A percentile compares a stretch with the other conserved stretches of the same genome.
Evolutionary conservation across 345 rosid genomes (phyloP).

Genomic region (Rubroshorea leprosula): DNA sequence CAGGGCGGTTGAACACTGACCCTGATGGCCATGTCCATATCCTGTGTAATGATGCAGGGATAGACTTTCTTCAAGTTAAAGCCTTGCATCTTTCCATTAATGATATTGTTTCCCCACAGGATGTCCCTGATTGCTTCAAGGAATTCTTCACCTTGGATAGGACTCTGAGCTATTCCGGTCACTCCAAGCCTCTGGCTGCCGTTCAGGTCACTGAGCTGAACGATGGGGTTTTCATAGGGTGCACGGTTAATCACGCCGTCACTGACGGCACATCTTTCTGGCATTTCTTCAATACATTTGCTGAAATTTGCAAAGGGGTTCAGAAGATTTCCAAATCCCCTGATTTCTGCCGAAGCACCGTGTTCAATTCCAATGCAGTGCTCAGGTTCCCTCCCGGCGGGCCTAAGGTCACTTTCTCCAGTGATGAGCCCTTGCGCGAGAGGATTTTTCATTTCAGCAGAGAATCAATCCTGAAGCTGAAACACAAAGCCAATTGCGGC

Average conservation of each 20-base stretch:
- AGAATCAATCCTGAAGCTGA: slow-evolving; percentile 60
- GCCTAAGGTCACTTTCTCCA: slow-evolving; percentile 64
- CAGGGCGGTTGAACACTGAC: slow-evolving; percentile 72
- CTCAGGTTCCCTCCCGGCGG: slow-evolving; percentile 73
- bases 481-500: slow-evolving; percentile 44
- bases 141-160: slow-evolving; percentile 66
- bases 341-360: slow-evolving; percentile 52
- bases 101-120: slow-evolving; percentile 37
- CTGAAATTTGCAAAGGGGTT: slow-evolving; percentile 57
- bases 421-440: slow-evolving; percentile 68
- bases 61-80: slow-evolving; percentile 55
- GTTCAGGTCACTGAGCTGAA: slow-evolving; percentile 78
- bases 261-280: slow-evolving; percentile 90
- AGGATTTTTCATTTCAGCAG: slow-evolving; percentile 78
- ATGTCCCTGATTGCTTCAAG: slow-evolving; percentile 59
- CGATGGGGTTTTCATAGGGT: slow-evolving; percentile 75
- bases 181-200: slow-evolving; percentile 58
- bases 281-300: slow-evolving; percentile 91
- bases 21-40: slow-evolving; percentile 56
- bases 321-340: slow-evolving; percentile 60
- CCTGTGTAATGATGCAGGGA: slow-evolving; percentile 69
- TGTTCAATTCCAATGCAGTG: slow-evolving; percentile 57
- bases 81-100: slow-evolving; percentile 38
- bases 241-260: slow-evolving; percentile 80
- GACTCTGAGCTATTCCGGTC: slow-evolving; percentile 79